Conservation (phyloP, 164 flowering plant species). For the Vitis amurensis region DNA sequence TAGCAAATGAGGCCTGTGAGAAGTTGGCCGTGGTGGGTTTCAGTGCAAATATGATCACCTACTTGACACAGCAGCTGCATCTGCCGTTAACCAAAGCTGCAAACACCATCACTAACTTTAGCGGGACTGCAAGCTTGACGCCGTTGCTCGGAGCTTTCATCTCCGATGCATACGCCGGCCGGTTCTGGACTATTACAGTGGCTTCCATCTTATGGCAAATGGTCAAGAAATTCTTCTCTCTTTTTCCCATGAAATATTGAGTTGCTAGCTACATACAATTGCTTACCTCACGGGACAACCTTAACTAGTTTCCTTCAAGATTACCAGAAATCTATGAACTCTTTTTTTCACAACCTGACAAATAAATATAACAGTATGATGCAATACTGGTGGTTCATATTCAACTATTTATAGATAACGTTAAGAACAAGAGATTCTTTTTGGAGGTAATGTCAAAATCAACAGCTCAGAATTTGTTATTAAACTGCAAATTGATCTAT, state of each 20-base stretch:
- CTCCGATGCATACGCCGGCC: conserved; percentile 81
- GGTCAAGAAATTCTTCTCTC: conserved; percentile 26
- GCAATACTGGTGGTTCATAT: no score
- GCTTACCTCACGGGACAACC: background rate
- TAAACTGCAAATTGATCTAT: no score
- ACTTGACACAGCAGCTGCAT: conserved; percentile 75
- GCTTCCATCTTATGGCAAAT: conserved; percentile 82
- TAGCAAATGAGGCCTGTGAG: conserved; percentile 89
- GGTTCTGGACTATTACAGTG: conserved; percentile 85
- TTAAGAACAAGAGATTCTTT: background rate
- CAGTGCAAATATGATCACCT: conserved; percentile 77
- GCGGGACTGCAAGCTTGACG: conserved; percentile 85
- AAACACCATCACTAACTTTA: conserved; percentile 85
- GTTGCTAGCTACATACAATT: background rate
- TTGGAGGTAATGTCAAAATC: background rate
- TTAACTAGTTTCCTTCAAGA: background rate
- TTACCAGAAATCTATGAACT: background rate
- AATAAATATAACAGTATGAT: no score
- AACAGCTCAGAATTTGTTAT: background rate
- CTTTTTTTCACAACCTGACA: no score
- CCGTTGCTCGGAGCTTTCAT: conserved; percentile 88
- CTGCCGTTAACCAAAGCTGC: conserved; percentile 91
- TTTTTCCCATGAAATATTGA: background rate
- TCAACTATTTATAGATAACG: background rate
- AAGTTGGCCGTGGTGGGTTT: conserved; percentile 95